A percentile compares a stretch with the other conserved stretches of the same genome.
These are phyloP conservation scores for Colletotrichum liriopes DNA, from an alignment of 2,329 filamentous ascomycete genomes.

Conservation along the genomic window DNA sequence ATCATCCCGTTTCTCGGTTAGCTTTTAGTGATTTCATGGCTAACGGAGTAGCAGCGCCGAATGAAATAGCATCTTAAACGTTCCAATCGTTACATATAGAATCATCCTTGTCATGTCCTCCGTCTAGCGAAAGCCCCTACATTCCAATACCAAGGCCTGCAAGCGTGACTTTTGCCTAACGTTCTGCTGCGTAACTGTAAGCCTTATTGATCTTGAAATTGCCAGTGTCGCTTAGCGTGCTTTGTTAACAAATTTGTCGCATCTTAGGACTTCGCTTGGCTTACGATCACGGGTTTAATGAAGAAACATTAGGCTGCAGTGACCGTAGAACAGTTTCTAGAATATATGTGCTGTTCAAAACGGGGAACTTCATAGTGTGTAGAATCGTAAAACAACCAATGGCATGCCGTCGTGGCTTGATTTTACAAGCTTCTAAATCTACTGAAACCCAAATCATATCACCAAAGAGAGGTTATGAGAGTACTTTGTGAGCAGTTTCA, in stretches of 20 bases:
- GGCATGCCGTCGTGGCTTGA: neutral
- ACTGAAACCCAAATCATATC: neutral
- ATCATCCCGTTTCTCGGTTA: neutral
- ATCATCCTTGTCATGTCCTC: neutral
- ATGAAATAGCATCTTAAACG: neutral
- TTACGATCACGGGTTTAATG: too few relatives aligned
- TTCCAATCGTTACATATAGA: neutral
- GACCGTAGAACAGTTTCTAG: neutral
- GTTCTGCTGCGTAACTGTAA: neutral
- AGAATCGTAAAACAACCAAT: neutral
- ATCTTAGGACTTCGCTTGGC: neutral
- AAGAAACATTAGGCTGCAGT: neutral
- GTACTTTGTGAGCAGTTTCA: neutral
- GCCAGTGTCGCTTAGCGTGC: too few relatives aligned
- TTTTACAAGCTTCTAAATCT: neutral
- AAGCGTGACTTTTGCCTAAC: neutral
- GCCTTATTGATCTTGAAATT: neutral
- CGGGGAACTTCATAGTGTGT: neutral
- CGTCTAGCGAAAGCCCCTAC: neutral
- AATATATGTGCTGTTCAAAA: neutral
- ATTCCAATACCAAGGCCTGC: neutral
- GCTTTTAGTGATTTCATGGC: neutral
- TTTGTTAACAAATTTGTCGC: neutral
- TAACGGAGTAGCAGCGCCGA: too few relatives aligned
- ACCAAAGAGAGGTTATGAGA: neutral